Evolutionary conservation across 148 eudicot genomes (phyloP).

Genomic region (Oxyria digyna): DNA sequence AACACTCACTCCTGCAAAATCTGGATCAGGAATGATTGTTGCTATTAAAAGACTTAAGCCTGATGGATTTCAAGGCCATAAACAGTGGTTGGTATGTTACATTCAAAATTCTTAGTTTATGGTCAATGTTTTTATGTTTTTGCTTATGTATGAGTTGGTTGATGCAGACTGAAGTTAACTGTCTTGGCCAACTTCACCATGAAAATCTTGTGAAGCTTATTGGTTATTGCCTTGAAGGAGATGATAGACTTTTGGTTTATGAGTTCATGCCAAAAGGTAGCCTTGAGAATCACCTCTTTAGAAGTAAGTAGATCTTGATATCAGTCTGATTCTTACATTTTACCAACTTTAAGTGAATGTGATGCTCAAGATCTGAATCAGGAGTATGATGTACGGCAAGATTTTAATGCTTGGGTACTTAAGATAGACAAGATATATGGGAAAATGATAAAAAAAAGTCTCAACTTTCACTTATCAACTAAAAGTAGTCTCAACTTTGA

Average conservation of each 20-base stretch:
- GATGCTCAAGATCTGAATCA: not conserved
- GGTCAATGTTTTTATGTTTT: not conserved
- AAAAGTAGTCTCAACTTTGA: no score
- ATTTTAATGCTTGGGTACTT: no score
- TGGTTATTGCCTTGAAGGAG: conserved; percentile 31
- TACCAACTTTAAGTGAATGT: no score
- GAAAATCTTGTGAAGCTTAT: conserved; percentile 30
- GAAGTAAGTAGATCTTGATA: conserved; percentile 26
- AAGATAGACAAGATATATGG: no score
- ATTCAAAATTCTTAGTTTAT: not conserved
- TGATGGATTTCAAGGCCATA: conserved; percentile 28
- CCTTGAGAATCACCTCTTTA: conserved; percentile 29
- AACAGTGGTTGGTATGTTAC: conserved; percentile 32
- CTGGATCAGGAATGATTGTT: conserved; percentile 28
- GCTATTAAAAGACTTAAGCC: conserved; percentile 31
- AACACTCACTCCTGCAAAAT: conserved; percentile 21
- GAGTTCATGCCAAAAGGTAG: conserved; percentile 33
- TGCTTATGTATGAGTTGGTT: not conserved
- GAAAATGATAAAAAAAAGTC: no score
- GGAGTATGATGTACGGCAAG: no score
- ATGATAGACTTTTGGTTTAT: conserved; percentile 26
- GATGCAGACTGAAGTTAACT: conserved; percentile 31
- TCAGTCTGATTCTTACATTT: no score
- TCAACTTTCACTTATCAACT: no score
- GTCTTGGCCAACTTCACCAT: conserved; percentile 30